Evolutionary conservation across 768 basidiomycete genomes (phyloP), one percentile per base, ranked within the genome.

Genomic region (Russula griseocarnosa): DNA sequence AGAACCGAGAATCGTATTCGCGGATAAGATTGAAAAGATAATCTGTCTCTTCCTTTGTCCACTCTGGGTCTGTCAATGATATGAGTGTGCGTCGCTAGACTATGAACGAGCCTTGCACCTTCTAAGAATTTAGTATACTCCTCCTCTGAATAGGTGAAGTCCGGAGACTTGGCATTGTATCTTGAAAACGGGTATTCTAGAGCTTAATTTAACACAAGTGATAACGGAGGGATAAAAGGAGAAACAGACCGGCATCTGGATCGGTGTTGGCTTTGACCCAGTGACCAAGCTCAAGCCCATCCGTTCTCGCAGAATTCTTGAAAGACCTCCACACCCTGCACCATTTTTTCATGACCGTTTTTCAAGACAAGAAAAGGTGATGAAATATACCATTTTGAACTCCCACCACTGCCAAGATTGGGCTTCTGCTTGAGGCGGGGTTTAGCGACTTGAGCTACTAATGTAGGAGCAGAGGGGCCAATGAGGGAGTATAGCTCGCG

Each of bases 11-110:
- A 73, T 98, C 95, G 68, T 90, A 98, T 57, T 90, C 86, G 55
- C 82, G 80, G 10, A 89, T 86, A 10, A 96, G 74, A 3, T 76
- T 77, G 75, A 98, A 96, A 1, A 99, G 82, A 71, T 98, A 93
- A 72, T 93, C 90, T 0, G 97, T 98, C 74, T 98, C 94, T 68
- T 94, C 92, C 69, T 88, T 89, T 7, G 90, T 83, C 97, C 97
- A 98, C 64, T 88, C 87, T 11, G 77, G 77, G 70, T 95, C 96
- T 87, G 60, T 28, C 42, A 56, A 22, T 26, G 34, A 52, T 16
- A 24, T 30, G 24, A 56, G 56, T 28, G 24, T 20, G 63, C 32
- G 47, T 47, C 28, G 38, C n/a, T 34, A n/a, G 38, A 51, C 22
- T n/a, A 18, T 28, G 42, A 10, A 3, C 44, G 38, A 28, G n/a